Evolutionary conservation across 768 basidiomycete species (phyloP).

Genomic region (Xanthoconium purpureum): DNA sequence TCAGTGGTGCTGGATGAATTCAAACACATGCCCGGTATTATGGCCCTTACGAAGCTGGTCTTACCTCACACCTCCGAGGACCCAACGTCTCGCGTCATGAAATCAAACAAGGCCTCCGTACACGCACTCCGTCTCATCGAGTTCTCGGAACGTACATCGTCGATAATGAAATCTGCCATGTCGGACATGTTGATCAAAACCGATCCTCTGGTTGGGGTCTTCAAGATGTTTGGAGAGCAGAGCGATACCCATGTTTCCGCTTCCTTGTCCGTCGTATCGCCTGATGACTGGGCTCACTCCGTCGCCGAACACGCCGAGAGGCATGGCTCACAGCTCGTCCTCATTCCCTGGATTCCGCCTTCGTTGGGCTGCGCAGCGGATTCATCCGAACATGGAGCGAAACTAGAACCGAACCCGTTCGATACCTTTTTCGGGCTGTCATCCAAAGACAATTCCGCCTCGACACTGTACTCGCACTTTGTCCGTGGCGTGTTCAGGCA

Average conservation of each 20-base stretch:
- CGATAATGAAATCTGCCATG: conserved; percentile 78
- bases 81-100: background rate
- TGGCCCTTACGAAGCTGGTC: conserved; percentile 85
- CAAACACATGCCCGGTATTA: conserved; percentile 84
- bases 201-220: conserved; percentile 71
- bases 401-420: conserved; percentile 57
- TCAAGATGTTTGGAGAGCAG: conserved; percentile 74
- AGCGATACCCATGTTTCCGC: conserved; percentile 64
- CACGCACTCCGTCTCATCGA: conserved; percentile 88
- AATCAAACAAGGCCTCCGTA: conserved; percentile 31
- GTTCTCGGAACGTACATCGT: conserved; percentile 82
- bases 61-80: conserved; percentile 36
- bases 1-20: conserved; percentile 88
- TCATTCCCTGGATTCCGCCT: conserved; percentile 77
- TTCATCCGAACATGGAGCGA: conserved; percentile 25
- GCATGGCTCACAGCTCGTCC: conserved; percentile 64
- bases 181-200: conserved; percentile 64
- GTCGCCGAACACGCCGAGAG: conserved; percentile 61
- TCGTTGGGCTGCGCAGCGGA: conserved; percentile 32
- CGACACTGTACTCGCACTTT: conserved; percentile 74
- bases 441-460: conserved; percentile 46
- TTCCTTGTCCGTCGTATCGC: conserved; percentile 71
- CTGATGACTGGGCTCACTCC: conserved; percentile 66
- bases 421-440: conserved; percentile 70
- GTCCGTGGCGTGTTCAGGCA: conserved; percentile 78